Evolutionary conservation across 352 stramenopile species (phyloP).

Genomic region (Albugo laibachii): DNA sequence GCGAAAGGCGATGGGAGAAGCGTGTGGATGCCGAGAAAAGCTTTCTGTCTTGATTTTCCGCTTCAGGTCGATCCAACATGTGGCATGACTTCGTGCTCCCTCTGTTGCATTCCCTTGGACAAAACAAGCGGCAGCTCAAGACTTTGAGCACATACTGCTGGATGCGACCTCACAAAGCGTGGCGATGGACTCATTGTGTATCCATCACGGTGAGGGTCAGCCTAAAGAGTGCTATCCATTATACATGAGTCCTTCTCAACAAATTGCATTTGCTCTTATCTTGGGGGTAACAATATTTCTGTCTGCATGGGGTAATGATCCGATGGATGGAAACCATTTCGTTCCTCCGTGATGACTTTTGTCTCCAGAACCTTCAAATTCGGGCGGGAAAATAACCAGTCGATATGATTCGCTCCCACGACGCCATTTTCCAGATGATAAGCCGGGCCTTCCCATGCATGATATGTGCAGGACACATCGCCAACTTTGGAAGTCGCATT

Average conservation of each 20-base stretch:
- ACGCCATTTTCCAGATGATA: conserved; percentile 56
- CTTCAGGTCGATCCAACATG: too few species aligned
- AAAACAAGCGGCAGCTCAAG: too few species aligned
- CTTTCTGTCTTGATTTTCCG: too few species aligned
- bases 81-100: too few species aligned
- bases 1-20: too few species aligned
- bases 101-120: too few species aligned
- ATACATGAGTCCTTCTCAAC: too few species aligned
- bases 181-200: conserved; percentile 62
- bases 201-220: conserved; percentile 34
- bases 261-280: too few species aligned
- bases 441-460: conserved; percentile 68
- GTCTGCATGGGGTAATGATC: conserved; percentile 78
- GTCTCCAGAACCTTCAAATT: conserved; percentile 52
- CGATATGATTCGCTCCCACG: conserved; percentile 63
- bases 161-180: too few species aligned
- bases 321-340: conserved; percentile 61
- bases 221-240: conserved; percentile 16
- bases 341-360: conserved; percentile 66
- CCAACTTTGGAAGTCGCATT: conserved; percentile 44
- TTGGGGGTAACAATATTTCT: conserved; percentile 41
- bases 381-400: conserved; percentile 77
- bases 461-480: conserved; percentile 69
- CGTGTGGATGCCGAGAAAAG: too few species aligned
- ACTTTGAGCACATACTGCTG: too few species aligned